Conservation (phyloP, 2,329 filamentous ascomycete species). For the Penicillium sp. region DNA sequence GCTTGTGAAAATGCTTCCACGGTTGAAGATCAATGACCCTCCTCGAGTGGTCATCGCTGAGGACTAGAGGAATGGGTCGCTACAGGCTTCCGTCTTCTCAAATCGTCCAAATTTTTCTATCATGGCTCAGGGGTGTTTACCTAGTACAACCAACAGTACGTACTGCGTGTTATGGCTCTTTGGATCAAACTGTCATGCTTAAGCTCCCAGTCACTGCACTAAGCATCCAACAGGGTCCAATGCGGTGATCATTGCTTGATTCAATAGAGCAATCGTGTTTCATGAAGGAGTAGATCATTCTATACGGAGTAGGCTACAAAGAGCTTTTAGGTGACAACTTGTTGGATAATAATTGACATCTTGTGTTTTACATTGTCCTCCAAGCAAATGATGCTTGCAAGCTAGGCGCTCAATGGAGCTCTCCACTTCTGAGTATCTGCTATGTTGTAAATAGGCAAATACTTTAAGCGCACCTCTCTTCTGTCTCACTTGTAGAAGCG, state of each 20-base stretch:
- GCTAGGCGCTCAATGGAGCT: not conserved
- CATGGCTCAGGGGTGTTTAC: too few relatives aligned
- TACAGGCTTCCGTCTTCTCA: too few relatives aligned
- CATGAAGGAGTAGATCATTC: not conserved
- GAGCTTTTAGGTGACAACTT: not conserved
- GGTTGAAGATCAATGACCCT: not conserved
- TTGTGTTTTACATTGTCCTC: too few relatives aligned
- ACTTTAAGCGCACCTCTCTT: not conserved
- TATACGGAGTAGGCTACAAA: not conserved
- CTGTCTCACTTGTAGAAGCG: not conserved
- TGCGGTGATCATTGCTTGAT: not conserved
- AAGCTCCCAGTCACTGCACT: not conserved
- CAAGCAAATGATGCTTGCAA: too few relatives aligned
- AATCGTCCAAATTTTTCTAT: too few relatives aligned
- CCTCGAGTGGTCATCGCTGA: not conserved
- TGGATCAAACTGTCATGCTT: not conserved
- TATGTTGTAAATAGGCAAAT: not conserved
- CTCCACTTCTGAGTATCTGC: too few relatives aligned
- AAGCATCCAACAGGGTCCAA: not conserved
- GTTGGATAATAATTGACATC: not conserved
- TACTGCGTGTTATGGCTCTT: not conserved
- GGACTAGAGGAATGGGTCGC: not conserved
- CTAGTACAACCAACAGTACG: not conserved
- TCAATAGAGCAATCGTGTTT: not conserved
- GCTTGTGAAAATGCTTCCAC: not conserved